Evolutionary conservation across 495 filamentous ascomycete genomes (phyloP), one percentile per base, ranked within the genome.

Genomic region (Penicillium antarcticum): DNA sequence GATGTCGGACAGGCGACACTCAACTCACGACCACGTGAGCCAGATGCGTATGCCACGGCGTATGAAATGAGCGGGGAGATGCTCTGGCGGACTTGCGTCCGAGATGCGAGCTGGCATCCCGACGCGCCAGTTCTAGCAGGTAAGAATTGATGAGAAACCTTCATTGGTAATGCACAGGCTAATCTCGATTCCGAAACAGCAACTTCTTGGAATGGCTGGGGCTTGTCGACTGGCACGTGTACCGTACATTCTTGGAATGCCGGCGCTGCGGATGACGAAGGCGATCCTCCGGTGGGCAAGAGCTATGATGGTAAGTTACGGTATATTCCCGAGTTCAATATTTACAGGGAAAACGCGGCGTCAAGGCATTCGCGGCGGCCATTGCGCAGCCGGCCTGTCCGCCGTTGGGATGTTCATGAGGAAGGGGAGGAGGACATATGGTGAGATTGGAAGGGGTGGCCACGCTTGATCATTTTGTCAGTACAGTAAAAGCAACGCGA

Each of bases 91-190:
- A 92, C 91, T 1, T 87, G 91, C 53, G 91, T 97, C 33, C 80
- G 94, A 46, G 94, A 98, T 78, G 91, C 88, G 19, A 90, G 87
- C 57, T 98, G 94, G 94, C 94, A 97, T 77, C 94, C 94, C 2
- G 85, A 80, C 65, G 89, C 88, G 12, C 91, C 92, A 3, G 77
- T 96, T 18, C 74, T 98, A 62, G 95, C 92, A 64, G 88, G 91
- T 92, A 79, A 65, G 74, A 12, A 18, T 14, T 23, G 1, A 21
- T 24, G 10, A 13, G 19, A 31, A 19, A 5, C n/a, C 21, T 35
- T 9, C 3, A 21, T 12, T 17, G 19, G 9, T 24, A 18, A 24
- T 24, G 31, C 13, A 3, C 10, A 12, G 8, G 50, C 50, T 53
- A 17, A 38, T 19, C n/a, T 52, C 10, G 7, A 21, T 34, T 37